These are phyloP conservation scores for Penicillium sumatraense DNA, from an alignment of 2,329 filamentous ascomycete genomes.

Conservation along the genomic window DNA sequence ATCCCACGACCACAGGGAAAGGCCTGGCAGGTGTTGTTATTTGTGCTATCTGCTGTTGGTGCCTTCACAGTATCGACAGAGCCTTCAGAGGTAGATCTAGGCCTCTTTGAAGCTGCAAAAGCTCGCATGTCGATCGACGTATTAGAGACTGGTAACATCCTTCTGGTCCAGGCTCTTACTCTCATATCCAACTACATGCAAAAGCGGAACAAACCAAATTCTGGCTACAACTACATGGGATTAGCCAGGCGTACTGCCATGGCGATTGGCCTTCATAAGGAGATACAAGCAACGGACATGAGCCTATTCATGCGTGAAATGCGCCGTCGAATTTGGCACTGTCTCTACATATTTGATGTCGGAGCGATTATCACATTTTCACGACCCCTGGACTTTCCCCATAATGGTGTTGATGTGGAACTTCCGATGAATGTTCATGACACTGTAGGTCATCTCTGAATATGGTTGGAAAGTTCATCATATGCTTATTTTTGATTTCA, in stretches of 20 bases:
- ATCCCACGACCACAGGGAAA: slow-evolving; percentile 36
- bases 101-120: slow-evolving; percentile 44
- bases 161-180: slow-evolving; percentile 46
- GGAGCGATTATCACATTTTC: slow-evolving; percentile 50
- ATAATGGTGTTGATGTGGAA: slow-evolving; percentile 41
- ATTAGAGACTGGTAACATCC: slow-evolving; percentile 48
- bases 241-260: slow-evolving; percentile 47
- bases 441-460: slow-evolving; percentile 8
- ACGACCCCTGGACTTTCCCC: slow-evolving; percentile 45
- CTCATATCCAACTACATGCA: slow-evolving; percentile 49
- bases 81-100: slow-evolving; percentile 34
- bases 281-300: slow-evolving; percentile 42
- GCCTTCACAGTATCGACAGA: slow-evolving; percentile 33
- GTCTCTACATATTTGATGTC: slow-evolving; percentile 43
- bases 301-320: slow-evolving; percentile 33
- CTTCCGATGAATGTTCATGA: slow-evolving; percentile 42
- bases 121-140: slow-evolving; percentile 40
- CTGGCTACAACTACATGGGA: slow-evolving; percentile 47
- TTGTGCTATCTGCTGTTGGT: slow-evolving; percentile 42
- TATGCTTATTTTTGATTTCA: background rate
- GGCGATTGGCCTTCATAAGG: slow-evolving; percentile 48
- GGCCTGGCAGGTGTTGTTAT: slow-evolving; percentile 42
- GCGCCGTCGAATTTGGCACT: slow-evolving; percentile 33
- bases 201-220: slow-evolving; percentile 50
- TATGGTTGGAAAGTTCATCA: no score